Evolutionary conservation across 805 yeast species (phyloP), one percentile per base, ranked within the genome.

Genomic region (Komagataella kurtzmanii): DNA sequence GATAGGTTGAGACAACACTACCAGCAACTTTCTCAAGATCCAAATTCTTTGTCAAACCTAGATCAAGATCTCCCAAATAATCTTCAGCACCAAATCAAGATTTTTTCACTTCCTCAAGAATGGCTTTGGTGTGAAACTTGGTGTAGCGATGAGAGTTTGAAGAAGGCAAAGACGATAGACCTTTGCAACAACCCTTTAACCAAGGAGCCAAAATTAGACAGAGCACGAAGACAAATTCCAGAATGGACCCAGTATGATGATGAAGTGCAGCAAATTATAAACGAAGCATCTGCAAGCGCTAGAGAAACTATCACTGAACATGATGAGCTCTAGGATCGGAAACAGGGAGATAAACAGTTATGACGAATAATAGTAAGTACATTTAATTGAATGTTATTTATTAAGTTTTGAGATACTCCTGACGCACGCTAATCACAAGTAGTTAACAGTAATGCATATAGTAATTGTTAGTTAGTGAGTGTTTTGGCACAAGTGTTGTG

Each of bases 61-160:
- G 98, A 89, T 62, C 97, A 91, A 63, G 98, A 93, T 62, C 73
- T 91, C 54, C 89, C 97, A n/a, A 93, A 91, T 65, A 86, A 87
- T 61, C 58, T 90, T 58, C 98, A 93, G 65, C 59, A 71, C 19
- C 64, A 66, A 24, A 65, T 91, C 30, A 83, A 82, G 49, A 88
- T 88, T 17, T 76, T 71, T 59, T 82, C 93, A 7, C 69, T 88
- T 47, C 86, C 88, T 3, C 83, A 83, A 57, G 90, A 86, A 47
- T 88, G 95, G 95, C 68, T 87, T 44, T 88, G 96, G 96, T 88
- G 95, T 66, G 96, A 88, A 61, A 88, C 96, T 0, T 88, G 96
- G 96, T 86, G 96, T 64, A 73, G 81, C 30, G 86, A 81, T 55
- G 83, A 75, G 49, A 68, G 78, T 40, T 66, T 83, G 53, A 63